Evolutionary conservation across 2,329 filamentous ascomycete genomes (phyloP).

Genomic region (Tolypocladium inflatum): DNA sequence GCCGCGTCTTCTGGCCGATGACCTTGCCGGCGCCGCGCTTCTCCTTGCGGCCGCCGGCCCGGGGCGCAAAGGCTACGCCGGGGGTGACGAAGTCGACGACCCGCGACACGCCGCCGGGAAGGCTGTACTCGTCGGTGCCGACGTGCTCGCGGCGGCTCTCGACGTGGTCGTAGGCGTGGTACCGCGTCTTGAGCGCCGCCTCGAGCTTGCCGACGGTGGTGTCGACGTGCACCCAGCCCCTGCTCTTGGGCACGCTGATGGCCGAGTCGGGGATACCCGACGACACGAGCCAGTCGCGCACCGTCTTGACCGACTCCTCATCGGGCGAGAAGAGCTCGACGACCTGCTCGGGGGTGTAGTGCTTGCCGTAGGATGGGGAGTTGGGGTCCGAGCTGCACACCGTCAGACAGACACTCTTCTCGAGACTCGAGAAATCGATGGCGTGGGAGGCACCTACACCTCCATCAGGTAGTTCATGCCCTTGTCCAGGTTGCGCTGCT

Average conservation of each 20-base stretch:
- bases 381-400: not conserved
- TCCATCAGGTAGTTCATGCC: not conserved
- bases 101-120: slow-evolving; percentile 24
- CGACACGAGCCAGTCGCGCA: not conserved
- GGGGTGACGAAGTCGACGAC: slow-evolving; percentile 33
- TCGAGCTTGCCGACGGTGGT: not conserved
- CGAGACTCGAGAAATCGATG: not conserved
- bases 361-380: not conserved
- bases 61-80: slow-evolving; percentile 15
- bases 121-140: slow-evolving; percentile 30
- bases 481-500: not conserved
- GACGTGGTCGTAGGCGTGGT: not conserved
- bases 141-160: slow-evolving; percentile 16
- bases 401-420: not conserved
- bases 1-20: not conserved
- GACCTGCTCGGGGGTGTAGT: not conserved
- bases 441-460: not conserved
- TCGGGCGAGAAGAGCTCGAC: not conserved
- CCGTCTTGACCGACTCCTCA: not conserved
- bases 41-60: not conserved
- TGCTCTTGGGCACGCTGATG: not conserved
- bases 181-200: not conserved
- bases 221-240: not conserved
- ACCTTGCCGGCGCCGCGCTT: not conserved
- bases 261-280: not conserved